Evolutionary conservation across 306 rosid species (phyloP).

Genomic region (Pterocarpus santalinus): DNA sequence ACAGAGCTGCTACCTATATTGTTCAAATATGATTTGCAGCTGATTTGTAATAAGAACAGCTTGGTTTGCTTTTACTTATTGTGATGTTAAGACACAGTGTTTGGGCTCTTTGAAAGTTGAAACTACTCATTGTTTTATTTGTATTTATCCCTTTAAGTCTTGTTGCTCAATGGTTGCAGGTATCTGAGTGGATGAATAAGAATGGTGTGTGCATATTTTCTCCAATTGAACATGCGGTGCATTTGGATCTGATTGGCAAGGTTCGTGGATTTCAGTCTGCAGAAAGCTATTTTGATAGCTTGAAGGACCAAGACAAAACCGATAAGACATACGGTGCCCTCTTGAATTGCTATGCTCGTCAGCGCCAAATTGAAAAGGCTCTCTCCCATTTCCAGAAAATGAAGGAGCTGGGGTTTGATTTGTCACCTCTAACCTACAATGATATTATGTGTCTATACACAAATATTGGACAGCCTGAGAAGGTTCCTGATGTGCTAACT

Average conservation of each 20-base stretch:
- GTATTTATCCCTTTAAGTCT: background rate
- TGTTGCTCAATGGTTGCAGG: conserved; percentile 57
- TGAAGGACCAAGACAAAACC: conserved; percentile 67
- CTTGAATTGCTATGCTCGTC: conserved; percentile 85
- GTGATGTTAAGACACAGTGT: background rate
- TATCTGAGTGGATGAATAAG: conserved; percentile 87
- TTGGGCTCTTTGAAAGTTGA: background rate
- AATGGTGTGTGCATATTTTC: conserved; percentile 80
- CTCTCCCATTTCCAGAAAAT: conserved; percentile 74
- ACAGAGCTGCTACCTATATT: background rate
- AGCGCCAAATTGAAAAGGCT: conserved; percentile 62
- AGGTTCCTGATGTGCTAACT: conserved; percentile 64
- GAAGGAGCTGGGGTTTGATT: conserved; percentile 81
- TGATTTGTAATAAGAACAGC: background rate
- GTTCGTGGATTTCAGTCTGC: conserved; percentile 70
- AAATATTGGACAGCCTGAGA: conserved; percentile 73
- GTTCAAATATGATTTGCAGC: conserved; percentile 13
- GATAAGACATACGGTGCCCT: conserved; percentile 81
- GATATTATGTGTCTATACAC: conserved; percentile 83
- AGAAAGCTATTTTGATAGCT: conserved; percentile 67
- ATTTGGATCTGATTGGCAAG: conserved; percentile 81
- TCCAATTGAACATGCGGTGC: conserved; percentile 75
- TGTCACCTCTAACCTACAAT: conserved; percentile 72
- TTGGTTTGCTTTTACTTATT: background rate
- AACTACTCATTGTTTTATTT: background rate